Evolutionary conservation across 768 basidiomycete species (phyloP), one percentile per base, ranked within the genome.

Genomic region (Termitomyces sp.): DNA sequence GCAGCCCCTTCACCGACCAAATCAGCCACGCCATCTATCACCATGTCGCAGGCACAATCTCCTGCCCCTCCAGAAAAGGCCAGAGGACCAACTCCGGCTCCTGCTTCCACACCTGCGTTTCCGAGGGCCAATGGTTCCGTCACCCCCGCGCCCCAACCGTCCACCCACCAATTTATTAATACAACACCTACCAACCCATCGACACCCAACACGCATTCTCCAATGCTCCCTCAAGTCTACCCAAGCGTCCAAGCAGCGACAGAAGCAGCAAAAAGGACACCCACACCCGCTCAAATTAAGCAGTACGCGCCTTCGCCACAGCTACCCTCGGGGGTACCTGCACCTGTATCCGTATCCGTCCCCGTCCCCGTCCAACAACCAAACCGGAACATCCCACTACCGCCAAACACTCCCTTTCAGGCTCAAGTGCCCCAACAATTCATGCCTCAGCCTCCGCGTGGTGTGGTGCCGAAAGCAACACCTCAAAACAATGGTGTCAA

Each of bases 191-290:
- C 71, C 4, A 54, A 68, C 24, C 68, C 68, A 18, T 44, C 71
- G 18, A 65, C 73, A 13, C 55, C 64, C 62, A 57, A 62, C 56
- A 52, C 55, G 62, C 63, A 65, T 45, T 62, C 69, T 5, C 64
- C 67, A n/a, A 65, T 73, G 61, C 82, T 79, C 59, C 71, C 74
- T 8, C 72, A 72, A 49, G 68, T 71, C 20, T 74, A 77, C 55
- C 66, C 73, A 4, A 74, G 53, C 33, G 62, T 73, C 16, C 75
- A 76, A 55, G 71, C 73, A 0, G 68, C 72, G 6, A 71, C 68
- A 39, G 74, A 71, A 34, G 69, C 68, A 24, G 62, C 66, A 4
- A 73, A 73, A 59, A 70, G 74, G 34, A 66, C 71, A 1, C 63
- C 74, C 7, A 77, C 77, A 12, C 74, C 76, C 33, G 69, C 71